These are phyloP conservation scores for Gossypium australe DNA, from an alignment of 345 rosid genomes.

Conservation along the genomic window DNA sequence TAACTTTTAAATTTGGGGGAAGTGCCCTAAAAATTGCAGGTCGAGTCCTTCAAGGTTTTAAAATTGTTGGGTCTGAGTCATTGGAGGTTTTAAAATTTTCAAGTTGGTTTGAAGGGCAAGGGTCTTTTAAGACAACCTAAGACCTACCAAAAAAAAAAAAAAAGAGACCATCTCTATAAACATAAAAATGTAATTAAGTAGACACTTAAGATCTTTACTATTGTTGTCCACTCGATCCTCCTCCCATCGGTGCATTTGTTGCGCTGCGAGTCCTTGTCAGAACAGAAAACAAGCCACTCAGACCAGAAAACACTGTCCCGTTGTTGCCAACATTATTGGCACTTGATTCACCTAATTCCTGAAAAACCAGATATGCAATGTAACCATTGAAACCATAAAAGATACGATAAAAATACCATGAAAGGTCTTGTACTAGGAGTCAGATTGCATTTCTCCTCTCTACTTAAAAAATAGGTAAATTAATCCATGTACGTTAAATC, in stretches of 20 bases:
- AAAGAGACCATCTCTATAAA: background rate
- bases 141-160: background rate
- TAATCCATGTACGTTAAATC: too few relatives aligned
- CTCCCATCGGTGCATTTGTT: constrained; percentile 22
- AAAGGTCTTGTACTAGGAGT: too few relatives aligned
- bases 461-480: too few relatives aligned
- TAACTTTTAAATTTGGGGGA: background rate
- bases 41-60: background rate
- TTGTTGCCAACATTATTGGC: constrained; percentile 19
- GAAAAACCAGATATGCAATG: constrained; percentile 16
- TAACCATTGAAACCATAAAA: constrained; percentile 3
- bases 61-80: background rate
- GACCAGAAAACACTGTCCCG: constrained; percentile 13
- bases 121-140: background rate
- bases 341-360: constrained; percentile 39
- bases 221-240: constrained; percentile 28
- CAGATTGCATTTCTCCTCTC: too few relatives aligned
- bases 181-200: background rate
- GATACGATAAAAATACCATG: too few relatives aligned
- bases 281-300: constrained; percentile 19
- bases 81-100: background rate
- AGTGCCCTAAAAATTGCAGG: background rate
- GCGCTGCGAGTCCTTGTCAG: constrained; percentile 37
- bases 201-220: constrained; percentile 11
- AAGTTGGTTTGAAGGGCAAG: background rate